phyloP scores from a whole-genome alignment of 345 rosid genomes.

The Gossypium ekmanianum region DNA sequence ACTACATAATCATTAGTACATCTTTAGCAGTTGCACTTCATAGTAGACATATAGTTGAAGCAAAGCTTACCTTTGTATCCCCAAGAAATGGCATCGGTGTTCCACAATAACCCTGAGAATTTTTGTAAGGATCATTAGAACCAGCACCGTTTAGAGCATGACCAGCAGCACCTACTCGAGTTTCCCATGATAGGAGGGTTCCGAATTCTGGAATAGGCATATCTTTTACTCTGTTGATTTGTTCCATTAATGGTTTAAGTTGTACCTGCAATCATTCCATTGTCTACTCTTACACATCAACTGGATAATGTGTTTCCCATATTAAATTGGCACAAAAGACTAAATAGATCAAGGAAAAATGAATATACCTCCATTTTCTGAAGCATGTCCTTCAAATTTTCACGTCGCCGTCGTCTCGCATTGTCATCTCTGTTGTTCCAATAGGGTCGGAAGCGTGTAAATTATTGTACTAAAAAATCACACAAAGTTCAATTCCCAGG shows the following conservation, averaged over 20 bases:
- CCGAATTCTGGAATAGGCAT: constrained; percentile 72
- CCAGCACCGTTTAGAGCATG: constrained; percentile 56
- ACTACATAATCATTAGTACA: background rate
- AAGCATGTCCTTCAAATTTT: constrained; percentile 74
- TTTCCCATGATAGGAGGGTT: constrained; percentile 81
- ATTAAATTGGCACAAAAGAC: background rate
- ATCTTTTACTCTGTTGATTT: constrained; percentile 77
- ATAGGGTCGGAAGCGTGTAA: too few relatives aligned
- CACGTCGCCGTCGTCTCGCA: constrained; percentile 75
- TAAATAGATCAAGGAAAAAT: background rate
- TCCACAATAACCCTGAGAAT: constrained; percentile 68
- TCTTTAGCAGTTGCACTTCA: constrained; percentile 18
- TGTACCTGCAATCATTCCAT: constrained; percentile 55
- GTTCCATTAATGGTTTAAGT: constrained; percentile 68
- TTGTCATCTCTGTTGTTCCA: constrained; percentile 44
- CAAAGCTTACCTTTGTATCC: constrained; percentile 64
- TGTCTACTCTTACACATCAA: background rate
- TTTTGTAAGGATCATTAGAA: constrained; percentile 70
- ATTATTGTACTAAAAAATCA: too few relatives aligned
- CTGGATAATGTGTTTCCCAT: background rate
- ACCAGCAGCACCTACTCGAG: constrained; percentile 68
- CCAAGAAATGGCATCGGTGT: constrained; percentile 91
- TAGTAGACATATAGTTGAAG: background rate
- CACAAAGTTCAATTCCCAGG: too few relatives aligned
- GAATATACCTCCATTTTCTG: constrained; percentile 65